Evolutionary conservation across 2,329 filamentous ascomycete genomes (phyloP).

Genomic region (Sclerotinia borealis): DNA sequence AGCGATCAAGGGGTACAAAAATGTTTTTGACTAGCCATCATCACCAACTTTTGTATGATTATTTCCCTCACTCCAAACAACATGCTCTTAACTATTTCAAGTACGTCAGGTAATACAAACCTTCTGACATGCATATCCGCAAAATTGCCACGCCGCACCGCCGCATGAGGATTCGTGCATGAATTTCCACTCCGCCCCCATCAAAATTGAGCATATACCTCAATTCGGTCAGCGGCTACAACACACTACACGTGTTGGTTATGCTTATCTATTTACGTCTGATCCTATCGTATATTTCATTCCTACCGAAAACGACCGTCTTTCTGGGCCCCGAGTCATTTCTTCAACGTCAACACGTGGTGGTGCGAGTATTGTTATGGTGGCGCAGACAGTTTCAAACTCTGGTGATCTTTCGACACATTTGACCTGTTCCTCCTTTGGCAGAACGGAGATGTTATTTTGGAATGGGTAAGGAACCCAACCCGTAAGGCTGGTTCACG

Average conservation of each 20-base stretch:
- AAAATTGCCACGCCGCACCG: constrained; percentile 4
- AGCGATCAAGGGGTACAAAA: constrained; percentile 1
- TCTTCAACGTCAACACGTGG: constrained; percentile 5
- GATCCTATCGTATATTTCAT: background rate
- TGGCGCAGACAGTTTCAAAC: constrained; percentile 9
- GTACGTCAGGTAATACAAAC: background rate
- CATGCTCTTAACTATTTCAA: background rate
- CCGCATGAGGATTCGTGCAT: constrained; percentile 10
- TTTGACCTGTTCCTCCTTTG: constrained; percentile 93
- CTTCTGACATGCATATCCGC: background rate
- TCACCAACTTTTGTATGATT: background rate
- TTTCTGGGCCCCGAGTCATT: background rate
- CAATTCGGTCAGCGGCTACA: background rate
- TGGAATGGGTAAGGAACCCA: constrained; percentile 95
- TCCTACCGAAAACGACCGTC: background rate
- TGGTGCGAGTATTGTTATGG: constrained; percentile 2
- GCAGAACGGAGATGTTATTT: constrained; percentile 98
- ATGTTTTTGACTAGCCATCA: background rate
- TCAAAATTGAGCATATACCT: background rate
- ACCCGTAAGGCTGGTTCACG: background rate
- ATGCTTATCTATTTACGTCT: background rate
- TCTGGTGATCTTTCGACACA: constrained; percentile 53
- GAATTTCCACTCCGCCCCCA: background rate
- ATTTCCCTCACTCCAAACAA: background rate
- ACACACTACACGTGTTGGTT: background rate